These are phyloP conservation scores for Lotmaria passim DNA, from an alignment of 208 protist species.

Conservation along the genomic window DNA sequence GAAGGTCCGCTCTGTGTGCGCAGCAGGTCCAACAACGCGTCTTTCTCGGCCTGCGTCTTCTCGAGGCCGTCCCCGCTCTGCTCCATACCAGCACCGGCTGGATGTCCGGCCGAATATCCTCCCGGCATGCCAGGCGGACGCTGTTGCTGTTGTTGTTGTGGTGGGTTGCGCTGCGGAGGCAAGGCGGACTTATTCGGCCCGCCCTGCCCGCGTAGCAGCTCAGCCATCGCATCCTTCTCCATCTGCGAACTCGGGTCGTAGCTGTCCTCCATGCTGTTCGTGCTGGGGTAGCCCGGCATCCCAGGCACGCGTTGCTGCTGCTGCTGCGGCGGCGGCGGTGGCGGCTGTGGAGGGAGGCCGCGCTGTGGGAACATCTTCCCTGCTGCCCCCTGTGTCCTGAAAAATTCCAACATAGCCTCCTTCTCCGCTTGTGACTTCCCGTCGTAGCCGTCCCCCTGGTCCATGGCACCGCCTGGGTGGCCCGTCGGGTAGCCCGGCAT, in stretches of 20 bases:
- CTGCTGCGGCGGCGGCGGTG: slow-evolving; percentile 10
- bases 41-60: slow-evolving; percentile 23
- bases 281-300: slow-evolving; percentile 7
- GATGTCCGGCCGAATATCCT: slow-evolving; percentile 2
- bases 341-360: not conserved
- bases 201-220: slow-evolving; percentile 2
- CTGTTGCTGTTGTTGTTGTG: slow-evolving; percentile 18
- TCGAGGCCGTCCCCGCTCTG: slow-evolving; percentile 13
- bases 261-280: not conserved
- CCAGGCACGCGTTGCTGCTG: slow-evolving; percentile 9
- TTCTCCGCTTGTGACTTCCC: slow-evolving; percentile 21
- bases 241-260: not conserved
- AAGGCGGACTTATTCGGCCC: not conserved
- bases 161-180: slow-evolving; percentile 5
- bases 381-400: slow-evolving; percentile 1
- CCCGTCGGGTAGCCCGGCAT: slow-evolving; percentile 9
- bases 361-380: slow-evolving; percentile 17
- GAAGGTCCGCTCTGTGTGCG: slow-evolving; percentile 4
- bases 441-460: slow-evolving; percentile 2
- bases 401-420: not conserved
- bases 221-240: slow-evolving; percentile 9
- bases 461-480: slow-evolving; percentile 2
- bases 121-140: slow-evolving; percentile 12
- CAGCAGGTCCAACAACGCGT: slow-evolving; percentile 17
- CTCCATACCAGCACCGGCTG: not conserved